These are phyloP conservation scores for Hura crepitans DNA, from an alignment of 441 rosid genomes.

Conservation along the genomic window DNA sequence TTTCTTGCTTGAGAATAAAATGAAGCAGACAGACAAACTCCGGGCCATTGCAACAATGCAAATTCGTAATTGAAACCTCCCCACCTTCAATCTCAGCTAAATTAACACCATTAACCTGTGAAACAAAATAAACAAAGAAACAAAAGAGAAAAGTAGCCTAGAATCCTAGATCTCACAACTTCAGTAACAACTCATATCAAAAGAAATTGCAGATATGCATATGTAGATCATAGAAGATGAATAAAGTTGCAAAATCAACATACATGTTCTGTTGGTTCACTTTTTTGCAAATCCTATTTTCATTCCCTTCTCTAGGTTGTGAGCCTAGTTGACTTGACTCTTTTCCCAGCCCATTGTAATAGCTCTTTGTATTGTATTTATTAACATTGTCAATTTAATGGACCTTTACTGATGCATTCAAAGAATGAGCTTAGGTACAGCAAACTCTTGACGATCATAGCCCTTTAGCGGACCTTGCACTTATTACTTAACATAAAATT, in stretches of 20 bases:
- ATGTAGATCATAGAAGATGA: background rate
- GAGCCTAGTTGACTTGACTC: too few species aligned
- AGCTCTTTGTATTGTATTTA: background rate
- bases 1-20: slow-evolving; percentile 29
- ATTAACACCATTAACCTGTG: slow-evolving; percentile 56
- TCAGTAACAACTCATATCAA: background rate
- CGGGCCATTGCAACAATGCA: slow-evolving; percentile 60
- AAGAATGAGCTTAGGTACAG: background rate
- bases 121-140: background rate
- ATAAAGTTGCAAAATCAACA: background rate
- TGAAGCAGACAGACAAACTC: slow-evolving; percentile 48
- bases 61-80: slow-evolving; percentile 59
- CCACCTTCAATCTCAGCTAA: slow-evolving; percentile 62
- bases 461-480: background rate
- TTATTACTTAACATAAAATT: background rate
- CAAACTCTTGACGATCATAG: background rate
- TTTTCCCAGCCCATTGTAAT: background rate
- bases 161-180: background rate
- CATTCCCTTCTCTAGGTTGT: background rate
- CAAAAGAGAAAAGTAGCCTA: background rate
- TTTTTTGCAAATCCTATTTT: background rate
- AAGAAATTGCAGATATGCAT: background rate
- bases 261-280: background rate
- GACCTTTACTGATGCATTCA: background rate
- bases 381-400: background rate